Conservation (phyloP, 2,329 filamentous ascomycete genomes). For the Seiridium unicorne region DNA sequence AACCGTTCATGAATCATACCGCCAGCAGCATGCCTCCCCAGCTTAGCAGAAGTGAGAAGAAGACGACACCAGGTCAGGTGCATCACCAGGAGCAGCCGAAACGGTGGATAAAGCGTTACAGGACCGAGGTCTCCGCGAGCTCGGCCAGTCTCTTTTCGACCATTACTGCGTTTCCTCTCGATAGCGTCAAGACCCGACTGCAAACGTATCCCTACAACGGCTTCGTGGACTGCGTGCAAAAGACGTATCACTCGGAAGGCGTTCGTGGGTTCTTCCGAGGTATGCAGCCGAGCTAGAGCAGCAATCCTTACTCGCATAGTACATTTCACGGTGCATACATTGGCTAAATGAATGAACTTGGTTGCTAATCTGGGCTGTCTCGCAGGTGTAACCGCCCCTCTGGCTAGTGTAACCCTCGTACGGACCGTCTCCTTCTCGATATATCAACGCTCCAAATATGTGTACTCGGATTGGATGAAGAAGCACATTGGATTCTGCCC, state of each 20-base stretch:
- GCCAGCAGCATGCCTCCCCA: slow-evolving; percentile 33
- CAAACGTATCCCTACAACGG: slow-evolving; percentile 80
- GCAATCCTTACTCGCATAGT: not conserved
- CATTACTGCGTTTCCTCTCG: slow-evolving; percentile 78
- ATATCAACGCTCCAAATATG: slow-evolving; percentile 75
- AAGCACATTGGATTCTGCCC: slow-evolving; percentile 67
- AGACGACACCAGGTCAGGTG: slow-evolving; percentile 17
- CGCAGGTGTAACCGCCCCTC: slow-evolving; percentile 73
- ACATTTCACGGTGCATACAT: not conserved
- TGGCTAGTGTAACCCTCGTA: slow-evolving; percentile 75
- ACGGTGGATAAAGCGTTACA: slow-evolving; percentile 70
- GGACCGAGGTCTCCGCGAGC: slow-evolving; percentile 77
- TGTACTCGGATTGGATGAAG: slow-evolving; percentile 69
- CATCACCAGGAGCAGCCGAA: slow-evolving; percentile 25
- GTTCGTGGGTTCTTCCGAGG: slow-evolving; percentile 78
- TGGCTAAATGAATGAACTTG: not conserved
- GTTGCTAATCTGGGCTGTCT: slow-evolving; percentile 19
- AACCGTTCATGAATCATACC: slow-evolving; percentile 36
- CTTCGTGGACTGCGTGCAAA: slow-evolving; percentile 70
- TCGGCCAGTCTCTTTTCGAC: slow-evolving; percentile 77
- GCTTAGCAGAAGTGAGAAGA: slow-evolving; percentile 15
- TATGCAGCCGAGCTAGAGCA: slow-evolving; percentile 32
- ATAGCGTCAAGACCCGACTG: slow-evolving; percentile 88
- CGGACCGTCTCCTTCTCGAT: slow-evolving; percentile 78
- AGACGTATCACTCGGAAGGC: slow-evolving; percentile 75